Percentiles rank a stretch among this genome's conserved stretches.
Evolutionary conservation across 805 yeast species (phyloP).

Genomic region (Isabelozyma rhagii): DNA sequence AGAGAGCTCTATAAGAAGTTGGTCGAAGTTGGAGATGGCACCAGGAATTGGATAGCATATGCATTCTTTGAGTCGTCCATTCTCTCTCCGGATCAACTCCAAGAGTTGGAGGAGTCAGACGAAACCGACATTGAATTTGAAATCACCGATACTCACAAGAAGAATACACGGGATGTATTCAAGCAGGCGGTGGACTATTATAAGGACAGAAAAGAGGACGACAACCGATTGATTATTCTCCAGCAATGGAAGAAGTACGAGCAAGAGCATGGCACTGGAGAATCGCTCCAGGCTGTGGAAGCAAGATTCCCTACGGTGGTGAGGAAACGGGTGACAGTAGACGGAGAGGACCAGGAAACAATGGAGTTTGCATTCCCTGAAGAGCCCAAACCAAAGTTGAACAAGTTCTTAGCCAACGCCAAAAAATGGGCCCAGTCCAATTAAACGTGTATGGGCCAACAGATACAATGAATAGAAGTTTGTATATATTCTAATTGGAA

Average conservation of each 20-base stretch:
- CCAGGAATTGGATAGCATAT: slow-evolving; percentile 52
- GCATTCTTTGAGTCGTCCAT: slow-evolving; percentile 71
- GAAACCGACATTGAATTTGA: slow-evolving; percentile 51
- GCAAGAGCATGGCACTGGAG: slow-evolving; percentile 50
- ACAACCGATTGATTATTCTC: slow-evolving; percentile 50
- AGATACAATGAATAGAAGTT: neutral
- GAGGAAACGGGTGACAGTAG: slow-evolving; percentile 41
- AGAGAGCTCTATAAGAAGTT: slow-evolving; percentile 46
- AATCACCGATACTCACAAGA: slow-evolving; percentile 48
- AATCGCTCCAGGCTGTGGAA: slow-evolving; percentile 30
- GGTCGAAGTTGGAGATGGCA: slow-evolving; percentile 22
- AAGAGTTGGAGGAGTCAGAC: slow-evolving; percentile 38
- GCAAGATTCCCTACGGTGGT: slow-evolving; percentile 54
- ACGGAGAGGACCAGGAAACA: slow-evolving; percentile 51
- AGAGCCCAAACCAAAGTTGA: slow-evolving; percentile 35
- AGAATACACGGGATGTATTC: slow-evolving; percentile 54
- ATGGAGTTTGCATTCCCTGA: slow-evolving; percentile 68
- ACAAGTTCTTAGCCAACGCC: slow-evolving; percentile 42
- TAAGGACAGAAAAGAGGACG: slow-evolving; percentile 31
- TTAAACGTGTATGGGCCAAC: neutral
- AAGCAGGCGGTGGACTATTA: slow-evolving; percentile 48
- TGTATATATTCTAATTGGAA: too few relatives aligned
- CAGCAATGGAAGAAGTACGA: slow-evolving; percentile 70
- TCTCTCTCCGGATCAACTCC: slow-evolving; percentile 54
- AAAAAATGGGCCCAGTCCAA: slow-evolving; percentile 26